These are phyloP conservation scores for Begonia peltatifolia DNA, from an alignment of 306 rosid genomes.

Conservation along the genomic window DNA sequence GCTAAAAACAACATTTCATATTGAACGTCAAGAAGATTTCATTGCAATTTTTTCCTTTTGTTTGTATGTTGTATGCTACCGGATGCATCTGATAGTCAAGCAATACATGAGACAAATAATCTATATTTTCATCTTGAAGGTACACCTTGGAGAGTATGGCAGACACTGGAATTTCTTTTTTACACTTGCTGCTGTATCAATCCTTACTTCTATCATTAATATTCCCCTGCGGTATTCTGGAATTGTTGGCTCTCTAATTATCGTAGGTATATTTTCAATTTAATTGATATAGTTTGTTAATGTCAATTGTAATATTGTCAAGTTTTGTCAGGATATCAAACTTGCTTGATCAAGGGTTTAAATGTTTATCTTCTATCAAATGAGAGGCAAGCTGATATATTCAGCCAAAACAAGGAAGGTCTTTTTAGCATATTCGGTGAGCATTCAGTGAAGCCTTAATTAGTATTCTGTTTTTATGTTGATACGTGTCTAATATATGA, in stretches of 20 bases:
- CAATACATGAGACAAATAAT: slow-evolving; percentile 7
- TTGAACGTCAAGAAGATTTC: too few species aligned
- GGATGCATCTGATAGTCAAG: neutral
- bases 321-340: slow-evolving; percentile 46
- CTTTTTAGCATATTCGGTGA: slow-evolving; percentile 77
- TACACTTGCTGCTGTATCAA: slow-evolving; percentile 74
- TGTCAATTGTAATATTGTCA: too few species aligned
- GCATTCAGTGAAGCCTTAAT: slow-evolving; percentile 7
- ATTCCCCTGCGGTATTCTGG: slow-evolving; percentile 57
- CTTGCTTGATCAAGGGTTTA: slow-evolving; percentile 54
- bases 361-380: slow-evolving; percentile 53
- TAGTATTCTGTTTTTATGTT: slow-evolving; percentile 5
- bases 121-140: slow-evolving; percentile 25
- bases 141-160: slow-evolving; percentile 86
- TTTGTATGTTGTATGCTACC: too few species aligned
- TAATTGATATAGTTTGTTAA: neutral
- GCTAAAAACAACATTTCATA: too few species aligned
- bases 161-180: slow-evolving; percentile 97
- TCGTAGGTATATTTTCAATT: slow-evolving; percentile 49
- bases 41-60: too few species aligned
- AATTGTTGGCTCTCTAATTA: slow-evolving; percentile 48
- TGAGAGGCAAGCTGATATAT: slow-evolving; percentile 58
- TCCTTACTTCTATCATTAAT: slow-evolving; percentile 49
- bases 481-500: too few species aligned
- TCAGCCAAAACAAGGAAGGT: slow-evolving; percentile 97